Base-by-base conservation (phyloP, 495 filamentous ascomycete genomes). In the Neurospora africana region DNA sequence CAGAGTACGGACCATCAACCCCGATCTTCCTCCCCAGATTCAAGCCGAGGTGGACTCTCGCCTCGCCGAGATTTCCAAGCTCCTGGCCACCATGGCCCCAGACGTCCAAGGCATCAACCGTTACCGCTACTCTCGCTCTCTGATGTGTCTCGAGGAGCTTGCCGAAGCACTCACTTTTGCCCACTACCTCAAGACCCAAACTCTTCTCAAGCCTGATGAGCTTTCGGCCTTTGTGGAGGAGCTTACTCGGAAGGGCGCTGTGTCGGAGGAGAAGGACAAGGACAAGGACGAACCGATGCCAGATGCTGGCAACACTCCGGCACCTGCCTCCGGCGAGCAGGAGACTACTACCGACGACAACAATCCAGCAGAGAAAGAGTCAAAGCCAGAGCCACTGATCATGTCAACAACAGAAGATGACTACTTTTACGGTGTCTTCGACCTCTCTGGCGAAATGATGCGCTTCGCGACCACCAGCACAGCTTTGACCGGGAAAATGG, bases 401-500 rank as follows among this genome's bases (percentile, higher is more conserved):
- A 83, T 97, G 47, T 76, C 81, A 17, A 79, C 92, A n/a, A 92
- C 92, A 5, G 85, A 88, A 35, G 89, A 94, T 10, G 95, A 99
- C 79, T 98, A 97, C 78, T 76, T 97, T 35, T 91, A 96, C 73
- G 95, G 96, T 6, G 82, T 99, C 9, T 97, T 97, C 75, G 95
- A 99, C 80, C 84, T 98, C 68, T 91, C 91, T 0, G 95, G 95
- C 11, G 95, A 99, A 81, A 86, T 98, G 82, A 99, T 99, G 95
- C 86, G 93, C 37, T 98, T 97, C 81, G 93, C 92, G 0, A 95
- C 97, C 39, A 93, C 92, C 19, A 86, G 87, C 23, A 91, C 93
- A 76, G 91, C 91, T 0, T 88, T 90, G 21, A 85, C 77, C 68
- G 90, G 89, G 21, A 75, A 79, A 33, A 76, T 90, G 68, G 87